These are phyloP conservation scores for Lolium rigidum DNA, from an alignment of 176 grass and related monocot species.

Conservation along the genomic window DNA sequence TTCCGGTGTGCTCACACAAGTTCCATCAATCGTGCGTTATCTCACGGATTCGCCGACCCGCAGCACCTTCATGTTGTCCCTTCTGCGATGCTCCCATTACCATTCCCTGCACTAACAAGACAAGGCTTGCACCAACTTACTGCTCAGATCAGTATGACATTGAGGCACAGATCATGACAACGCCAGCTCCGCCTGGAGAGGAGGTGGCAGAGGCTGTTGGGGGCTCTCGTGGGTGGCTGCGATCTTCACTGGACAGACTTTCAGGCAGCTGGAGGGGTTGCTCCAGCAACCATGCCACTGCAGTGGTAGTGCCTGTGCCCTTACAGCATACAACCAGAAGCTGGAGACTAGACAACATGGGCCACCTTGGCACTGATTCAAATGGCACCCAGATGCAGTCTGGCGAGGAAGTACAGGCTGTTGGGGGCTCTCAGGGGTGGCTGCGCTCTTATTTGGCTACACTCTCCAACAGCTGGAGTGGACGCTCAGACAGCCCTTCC, in stretches of 20 bases:
- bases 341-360: slow-evolving; percentile 16
- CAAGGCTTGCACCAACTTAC: background rate
- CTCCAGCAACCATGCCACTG: slow-evolving; percentile 40
- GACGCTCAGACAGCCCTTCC: slow-evolving; percentile 3
- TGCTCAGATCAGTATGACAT: slow-evolving; percentile 37
- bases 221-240: slow-evolving; percentile 32
- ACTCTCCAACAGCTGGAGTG: slow-evolving; percentile 35
- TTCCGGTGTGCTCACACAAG: slow-evolving; percentile 39
- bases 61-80: slow-evolving; percentile 1
- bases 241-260: slow-evolving; percentile 46
- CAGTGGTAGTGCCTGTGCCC: slow-evolving; percentile 19
- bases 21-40: slow-evolving; percentile 46
- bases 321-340: slow-evolving; percentile 24
- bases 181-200: slow-evolving; percentile 14
- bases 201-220: slow-evolving; percentile 36
- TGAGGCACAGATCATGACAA: slow-evolving; percentile 29
- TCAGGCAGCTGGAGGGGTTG: slow-evolving; percentile 44
- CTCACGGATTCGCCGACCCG: slow-evolving; percentile 6
- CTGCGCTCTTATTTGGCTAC: slow-evolving; percentile 38
- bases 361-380: slow-evolving; percentile 15
- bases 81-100: slow-evolving; percentile 32
- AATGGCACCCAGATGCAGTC: background rate
- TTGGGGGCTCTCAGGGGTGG: slow-evolving; percentile 32
- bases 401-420: background rate
- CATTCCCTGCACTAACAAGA: background rate